Evolutionary conservation across 140 eudicot species (phyloP).

Genomic region (Senecio squalidus): DNA sequence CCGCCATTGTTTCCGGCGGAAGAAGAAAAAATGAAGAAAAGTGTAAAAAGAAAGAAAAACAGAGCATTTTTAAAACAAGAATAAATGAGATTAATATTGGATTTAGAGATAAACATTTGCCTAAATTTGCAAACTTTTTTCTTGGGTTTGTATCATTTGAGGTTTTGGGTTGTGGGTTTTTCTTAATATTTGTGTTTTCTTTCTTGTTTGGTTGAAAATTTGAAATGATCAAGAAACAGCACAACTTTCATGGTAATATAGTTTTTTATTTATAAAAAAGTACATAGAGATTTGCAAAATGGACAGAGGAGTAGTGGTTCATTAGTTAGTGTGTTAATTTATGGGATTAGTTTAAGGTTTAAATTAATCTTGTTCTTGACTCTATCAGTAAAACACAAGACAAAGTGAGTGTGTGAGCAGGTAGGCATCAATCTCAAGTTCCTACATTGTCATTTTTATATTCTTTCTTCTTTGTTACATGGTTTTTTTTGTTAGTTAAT

Average conservation of each 20-base stretch:
- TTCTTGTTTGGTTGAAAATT: slow-evolving; percentile 40
- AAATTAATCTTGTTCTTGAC: slow-evolving; percentile 34
- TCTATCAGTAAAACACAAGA: slow-evolving; percentile 43
- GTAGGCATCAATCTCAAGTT: slow-evolving; percentile 31
- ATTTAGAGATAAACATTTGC: slow-evolving; percentile 65
- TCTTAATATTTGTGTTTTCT: slow-evolving; percentile 30
- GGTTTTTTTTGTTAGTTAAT: slow-evolving; percentile 5
- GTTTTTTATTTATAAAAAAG: slow-evolving; percentile 36
- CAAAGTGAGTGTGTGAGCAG: slow-evolving; percentile 34
- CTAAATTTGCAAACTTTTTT: slow-evolving; percentile 75
- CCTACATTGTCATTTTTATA: slow-evolving; percentile 16
- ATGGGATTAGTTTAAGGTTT: slow-evolving; percentile 17
- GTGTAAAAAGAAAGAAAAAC: slow-evolving; percentile 12
- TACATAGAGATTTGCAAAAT: slow-evolving; percentile 69
- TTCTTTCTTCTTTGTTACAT: slow-evolving; percentile 13
- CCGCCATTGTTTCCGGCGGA: slow-evolving; percentile 19
- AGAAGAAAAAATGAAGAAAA: slow-evolving; percentile 16
- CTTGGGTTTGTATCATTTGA: slow-evolving; percentile 69
- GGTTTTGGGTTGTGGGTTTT: slow-evolving; percentile 51
- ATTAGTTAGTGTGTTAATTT: no score
- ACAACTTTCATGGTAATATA: slow-evolving; percentile 31
- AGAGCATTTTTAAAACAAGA: no score
- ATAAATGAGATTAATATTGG: slow-evolving; percentile 24
- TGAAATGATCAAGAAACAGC: slow-evolving; percentile 33
- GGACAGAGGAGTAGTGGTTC: no score